phyloP scores from a whole-genome alignment of 2,329 filamentous ascomycete species.

The Harringtonia lauricola region DNA sequence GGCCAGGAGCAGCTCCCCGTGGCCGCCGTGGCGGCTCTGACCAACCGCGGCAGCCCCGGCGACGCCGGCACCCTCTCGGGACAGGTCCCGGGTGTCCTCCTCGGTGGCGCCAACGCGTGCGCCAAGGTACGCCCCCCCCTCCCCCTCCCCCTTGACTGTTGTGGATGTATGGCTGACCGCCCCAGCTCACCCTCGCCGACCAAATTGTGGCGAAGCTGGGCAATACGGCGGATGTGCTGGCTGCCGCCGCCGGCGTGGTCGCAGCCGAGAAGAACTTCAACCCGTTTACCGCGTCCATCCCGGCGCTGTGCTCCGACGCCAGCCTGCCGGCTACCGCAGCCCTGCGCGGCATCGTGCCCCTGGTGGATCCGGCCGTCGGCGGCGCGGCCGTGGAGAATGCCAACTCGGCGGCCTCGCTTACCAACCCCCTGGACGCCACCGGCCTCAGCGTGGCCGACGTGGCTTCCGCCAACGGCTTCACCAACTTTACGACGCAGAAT shows the following conservation, averaged over 20 bases:
- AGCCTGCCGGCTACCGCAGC: conserved; percentile 47
- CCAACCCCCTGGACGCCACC: conserved; percentile 42
- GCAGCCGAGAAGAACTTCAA: conserved; percentile 15
- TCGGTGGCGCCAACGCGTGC: conserved; percentile 55
- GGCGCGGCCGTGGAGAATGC: conserved; percentile 48
- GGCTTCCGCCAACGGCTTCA: conserved; percentile 49
- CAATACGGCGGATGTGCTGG: conserved; percentile 43
- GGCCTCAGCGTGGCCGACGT: conserved; percentile 58
- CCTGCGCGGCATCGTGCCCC: conserved; percentile 55
- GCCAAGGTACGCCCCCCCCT: conserved; percentile 23
- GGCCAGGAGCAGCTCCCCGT: conserved; percentile 52
- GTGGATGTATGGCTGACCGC: neutral
- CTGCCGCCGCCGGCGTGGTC: conserved; percentile 33
- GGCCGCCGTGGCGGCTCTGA: conserved; percentile 38
- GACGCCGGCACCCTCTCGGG: conserved; percentile 54
- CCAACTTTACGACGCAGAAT: conserved; percentile 39
- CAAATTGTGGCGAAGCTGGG: conserved; percentile 52
- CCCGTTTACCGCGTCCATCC: conserved; percentile 46
- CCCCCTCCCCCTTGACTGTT: neutral
- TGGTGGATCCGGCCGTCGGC: conserved; percentile 53
- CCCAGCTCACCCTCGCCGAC: conserved; percentile 49
- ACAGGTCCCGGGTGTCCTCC: conserved; percentile 46
- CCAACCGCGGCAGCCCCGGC: conserved; percentile 40
- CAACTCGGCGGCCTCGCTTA: conserved; percentile 40
- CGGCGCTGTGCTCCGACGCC: conserved; percentile 54